Conservation (phyloP, 2,329 filamentous ascomycete species). For the Pezicula carpinea region DNA sequence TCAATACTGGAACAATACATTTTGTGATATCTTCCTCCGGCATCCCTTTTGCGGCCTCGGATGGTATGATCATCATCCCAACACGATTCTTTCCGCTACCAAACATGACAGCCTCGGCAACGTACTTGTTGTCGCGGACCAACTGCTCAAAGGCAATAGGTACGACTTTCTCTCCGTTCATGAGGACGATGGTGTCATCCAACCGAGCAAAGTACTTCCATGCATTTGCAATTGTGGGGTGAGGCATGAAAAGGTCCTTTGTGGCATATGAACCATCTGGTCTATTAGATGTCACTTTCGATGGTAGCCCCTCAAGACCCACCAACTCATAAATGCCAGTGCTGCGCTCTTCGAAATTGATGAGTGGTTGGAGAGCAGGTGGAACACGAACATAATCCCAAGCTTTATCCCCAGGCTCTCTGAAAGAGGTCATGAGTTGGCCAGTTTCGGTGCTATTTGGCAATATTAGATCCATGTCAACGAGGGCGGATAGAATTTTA, state of each 20-base stretch:
- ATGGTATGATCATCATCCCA: too few relatives aligned
- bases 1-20: constrained; percentile 43
- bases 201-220: constrained; percentile 41
- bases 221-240: constrained; percentile 33
- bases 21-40: constrained; percentile 40
- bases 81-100: constrained; percentile 44
- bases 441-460: constrained; percentile 55
- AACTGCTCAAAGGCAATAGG: constrained; percentile 44
- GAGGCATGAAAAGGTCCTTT: constrained; percentile 36
- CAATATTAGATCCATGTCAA: constrained; percentile 18
- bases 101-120: constrained; percentile 53
- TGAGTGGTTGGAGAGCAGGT: constrained; percentile 4
- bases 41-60: constrained; percentile 35
- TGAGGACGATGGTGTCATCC: constrained; percentile 38
- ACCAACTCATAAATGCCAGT: constrained; percentile 22
- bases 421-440: constrained; percentile 55
- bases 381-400: constrained; percentile 57
- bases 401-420: constrained; percentile 41
- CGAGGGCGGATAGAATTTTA: constrained; percentile 9
- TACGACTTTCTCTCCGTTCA: constrained; percentile 44
- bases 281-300: constrained; percentile 35
- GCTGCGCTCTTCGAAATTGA: constrained; percentile 22
- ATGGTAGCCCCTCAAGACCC: constrained; percentile 33
- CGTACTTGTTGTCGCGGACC: constrained; percentile 44
- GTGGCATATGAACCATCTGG: constrained; percentile 37